Percentiles rank a stretch among this genome's conserved stretches.
Conservation (phyloP, 2,329 filamentous ascomycete genomes). For the Lithohypha guttulata region DNA sequence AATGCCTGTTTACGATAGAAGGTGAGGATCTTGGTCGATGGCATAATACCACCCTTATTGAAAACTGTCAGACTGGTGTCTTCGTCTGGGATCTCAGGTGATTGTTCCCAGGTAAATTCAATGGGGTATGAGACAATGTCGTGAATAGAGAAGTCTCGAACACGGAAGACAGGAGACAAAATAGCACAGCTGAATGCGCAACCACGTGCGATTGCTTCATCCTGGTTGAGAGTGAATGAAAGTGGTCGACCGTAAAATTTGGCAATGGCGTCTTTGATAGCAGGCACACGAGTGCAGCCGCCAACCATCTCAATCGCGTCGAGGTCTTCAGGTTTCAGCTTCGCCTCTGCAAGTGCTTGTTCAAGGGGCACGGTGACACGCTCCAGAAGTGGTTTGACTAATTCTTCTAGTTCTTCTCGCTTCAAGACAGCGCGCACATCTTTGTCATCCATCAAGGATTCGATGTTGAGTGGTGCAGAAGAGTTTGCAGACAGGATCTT, state of each 20-base stretch:
- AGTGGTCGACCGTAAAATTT: conserved; percentile 85
- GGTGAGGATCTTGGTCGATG: conserved; percentile 96
- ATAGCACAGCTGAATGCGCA: conserved; percentile 97
- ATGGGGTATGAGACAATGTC: conserved; percentile 98
- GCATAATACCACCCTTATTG: conserved; percentile 92
- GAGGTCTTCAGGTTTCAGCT: conserved; percentile 83
- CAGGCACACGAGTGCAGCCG: conserved; percentile 84
- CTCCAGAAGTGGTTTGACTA: conserved; percentile 73
- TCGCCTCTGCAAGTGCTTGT: conserved; percentile 87
- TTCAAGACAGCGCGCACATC: conserved; percentile 85
- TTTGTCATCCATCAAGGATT: conserved; percentile 96
- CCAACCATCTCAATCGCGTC: conserved; percentile 89
- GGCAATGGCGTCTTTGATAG: conserved; percentile 82
- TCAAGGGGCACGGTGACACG: conserved; percentile 66
- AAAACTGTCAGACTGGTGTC: conserved; percentile 96
- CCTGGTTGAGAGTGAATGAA: conserved; percentile 95
- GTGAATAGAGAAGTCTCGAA: conserved; percentile 94
- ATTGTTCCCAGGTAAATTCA: conserved; percentile 98
- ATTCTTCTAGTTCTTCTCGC: conserved; percentile 83
- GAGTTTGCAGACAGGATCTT: conserved; percentile 96
- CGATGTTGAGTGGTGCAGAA: conserved; percentile 84
- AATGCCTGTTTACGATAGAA: conserved; percentile 99
- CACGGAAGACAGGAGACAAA: conserved; percentile 92
- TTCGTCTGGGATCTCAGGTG: conserved; percentile 93
- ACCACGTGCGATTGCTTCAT: conserved; percentile 90